These are phyloP conservation scores for Hypomyces perniciosus DNA, from an alignment of 2,329 filamentous ascomycete genomes.

Conservation along the genomic window DNA sequence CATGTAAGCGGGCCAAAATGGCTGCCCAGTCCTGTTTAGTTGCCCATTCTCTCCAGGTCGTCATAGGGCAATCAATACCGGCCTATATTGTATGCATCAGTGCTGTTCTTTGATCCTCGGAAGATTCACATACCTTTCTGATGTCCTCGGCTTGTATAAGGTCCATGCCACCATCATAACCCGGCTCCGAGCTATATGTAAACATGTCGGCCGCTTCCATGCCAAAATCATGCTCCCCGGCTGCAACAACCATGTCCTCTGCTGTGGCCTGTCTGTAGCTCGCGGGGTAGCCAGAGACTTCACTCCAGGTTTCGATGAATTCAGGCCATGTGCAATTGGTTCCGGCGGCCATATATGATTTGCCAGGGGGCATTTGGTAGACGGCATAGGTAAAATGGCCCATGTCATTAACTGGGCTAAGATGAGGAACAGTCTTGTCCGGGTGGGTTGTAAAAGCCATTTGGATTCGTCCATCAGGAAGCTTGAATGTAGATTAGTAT, in stretches of 20 bases:
- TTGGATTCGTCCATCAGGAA: slow-evolving; percentile 36
- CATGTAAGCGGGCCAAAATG: slow-evolving; percentile 6
- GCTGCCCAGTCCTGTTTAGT: slow-evolving; percentile 31
- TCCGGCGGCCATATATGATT: slow-evolving; percentile 43
- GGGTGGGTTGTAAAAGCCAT: slow-evolving; percentile 42
- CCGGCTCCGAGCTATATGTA: slow-evolving; percentile 39
- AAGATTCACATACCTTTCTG: slow-evolving; percentile 29
- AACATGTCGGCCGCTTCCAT: slow-evolving; percentile 43
- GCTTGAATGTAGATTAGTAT: slow-evolving; percentile 18
- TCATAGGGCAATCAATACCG: slow-evolving; percentile 40
- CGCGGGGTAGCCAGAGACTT: slow-evolving; percentile 27
- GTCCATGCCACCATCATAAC: slow-evolving; percentile 42
- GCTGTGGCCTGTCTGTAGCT: slow-evolving; percentile 34
- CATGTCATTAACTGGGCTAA: slow-evolving; percentile 41
- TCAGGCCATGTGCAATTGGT: slow-evolving; percentile 41
- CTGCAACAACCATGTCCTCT: slow-evolving; percentile 34
- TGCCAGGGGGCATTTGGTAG: slow-evolving; percentile 42
- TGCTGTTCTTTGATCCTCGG: not conserved
- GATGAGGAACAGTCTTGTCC: slow-evolving; percentile 34
- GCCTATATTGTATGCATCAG: slow-evolving; percentile 21
- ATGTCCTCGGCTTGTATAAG: slow-evolving; percentile 39
- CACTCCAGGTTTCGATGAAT: slow-evolving; percentile 37
- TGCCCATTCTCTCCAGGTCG: slow-evolving; percentile 31
- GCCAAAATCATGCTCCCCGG: slow-evolving; percentile 36
- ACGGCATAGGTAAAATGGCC: slow-evolving; percentile 45